phyloP scores from a whole-genome alignment of 2,329 filamentous ascomycete species.

The Pseudogymnoascus sp. region DNA sequence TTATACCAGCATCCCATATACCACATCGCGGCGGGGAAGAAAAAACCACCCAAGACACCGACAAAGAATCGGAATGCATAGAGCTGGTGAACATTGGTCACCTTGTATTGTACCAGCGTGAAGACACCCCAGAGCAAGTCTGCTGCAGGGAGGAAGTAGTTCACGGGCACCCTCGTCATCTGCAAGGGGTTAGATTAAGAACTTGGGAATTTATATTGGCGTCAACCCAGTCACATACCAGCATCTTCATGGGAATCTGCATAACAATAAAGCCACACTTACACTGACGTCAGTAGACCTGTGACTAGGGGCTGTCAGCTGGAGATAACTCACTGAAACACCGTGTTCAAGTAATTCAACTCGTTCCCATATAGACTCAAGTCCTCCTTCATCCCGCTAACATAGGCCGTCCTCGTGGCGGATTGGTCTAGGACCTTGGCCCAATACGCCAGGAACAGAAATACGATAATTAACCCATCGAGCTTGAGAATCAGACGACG shows the following conservation, averaged over 20 bases:
- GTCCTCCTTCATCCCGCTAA: slow-evolving; percentile 37
- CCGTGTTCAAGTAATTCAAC: not conserved
- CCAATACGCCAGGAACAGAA: slow-evolving; percentile 13
- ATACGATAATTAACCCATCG: slow-evolving; percentile 12
- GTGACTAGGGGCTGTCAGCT: not conserved
- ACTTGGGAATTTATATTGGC: not conserved
- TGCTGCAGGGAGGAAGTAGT: slow-evolving; percentile 10
- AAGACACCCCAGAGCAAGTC: slow-evolving; percentile 11
- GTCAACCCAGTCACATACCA: not conserved
- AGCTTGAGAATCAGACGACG: slow-evolving; percentile 12
- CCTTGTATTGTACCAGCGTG: slow-evolving; percentile 17
- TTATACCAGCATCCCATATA: slow-evolving; percentile 11
- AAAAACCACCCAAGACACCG: slow-evolving; percentile 28
- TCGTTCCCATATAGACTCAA: slow-evolving; percentile 35
- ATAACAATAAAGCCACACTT: slow-evolving; percentile 9
- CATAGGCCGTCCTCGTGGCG: slow-evolving; percentile 36
- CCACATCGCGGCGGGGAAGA: slow-evolving; percentile 26
- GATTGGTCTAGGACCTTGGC: slow-evolving; percentile 12
- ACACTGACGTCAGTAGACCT: not conserved
- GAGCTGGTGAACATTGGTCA: slow-evolving; percentile 25
- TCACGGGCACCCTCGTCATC: slow-evolving; percentile 10
- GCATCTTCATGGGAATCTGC: slow-evolving; percentile 9
- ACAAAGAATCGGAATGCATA: slow-evolving; percentile 29
- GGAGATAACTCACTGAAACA: slow-evolving; percentile 14
- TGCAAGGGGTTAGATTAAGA: not conserved